phyloP scores from a whole-genome alignment of 257 asterid species.

The Jacaranda mimosifolia region DNA sequence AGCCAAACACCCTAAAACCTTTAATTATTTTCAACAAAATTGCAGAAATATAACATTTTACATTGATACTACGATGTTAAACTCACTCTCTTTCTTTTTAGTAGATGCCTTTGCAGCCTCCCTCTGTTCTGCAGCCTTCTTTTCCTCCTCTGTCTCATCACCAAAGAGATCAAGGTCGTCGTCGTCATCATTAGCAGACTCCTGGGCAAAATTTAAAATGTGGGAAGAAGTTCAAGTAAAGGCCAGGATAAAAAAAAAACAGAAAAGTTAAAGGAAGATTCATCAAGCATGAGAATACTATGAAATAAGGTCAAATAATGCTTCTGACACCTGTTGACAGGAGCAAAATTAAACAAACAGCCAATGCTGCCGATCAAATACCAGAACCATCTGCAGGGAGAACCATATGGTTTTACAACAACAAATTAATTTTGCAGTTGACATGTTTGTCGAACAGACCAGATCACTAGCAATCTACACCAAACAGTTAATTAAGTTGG shows the following conservation, averaged over 20 bases:
- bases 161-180: constrained; percentile 96
- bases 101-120: constrained; percentile 81
- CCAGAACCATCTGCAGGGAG: background rate
- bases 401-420: no score
- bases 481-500: no score
- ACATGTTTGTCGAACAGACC: no score
- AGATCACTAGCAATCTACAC: no score
- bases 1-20: background rate
- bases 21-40: background rate
- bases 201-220: constrained; percentile 41
- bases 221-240: background rate
- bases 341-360: background rate
- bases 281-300: background rate
- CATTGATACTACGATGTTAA: background rate
- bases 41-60: background rate
- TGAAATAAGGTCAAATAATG: background rate
- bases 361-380: background rate
- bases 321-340: background rate
- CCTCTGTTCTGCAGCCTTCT: constrained; percentile 93
- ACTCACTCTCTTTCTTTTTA: constrained; percentile 97
- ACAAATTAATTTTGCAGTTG: no score
- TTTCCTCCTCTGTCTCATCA: constrained; percentile 97
- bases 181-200: constrained; percentile 62
- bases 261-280: background rate
- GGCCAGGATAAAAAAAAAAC: background rate